These are phyloP conservation scores for Aspergillus aculeatus DNA, from an alignment of 2,329 filamentous ascomycete genomes.

Conservation along the genomic window DNA sequence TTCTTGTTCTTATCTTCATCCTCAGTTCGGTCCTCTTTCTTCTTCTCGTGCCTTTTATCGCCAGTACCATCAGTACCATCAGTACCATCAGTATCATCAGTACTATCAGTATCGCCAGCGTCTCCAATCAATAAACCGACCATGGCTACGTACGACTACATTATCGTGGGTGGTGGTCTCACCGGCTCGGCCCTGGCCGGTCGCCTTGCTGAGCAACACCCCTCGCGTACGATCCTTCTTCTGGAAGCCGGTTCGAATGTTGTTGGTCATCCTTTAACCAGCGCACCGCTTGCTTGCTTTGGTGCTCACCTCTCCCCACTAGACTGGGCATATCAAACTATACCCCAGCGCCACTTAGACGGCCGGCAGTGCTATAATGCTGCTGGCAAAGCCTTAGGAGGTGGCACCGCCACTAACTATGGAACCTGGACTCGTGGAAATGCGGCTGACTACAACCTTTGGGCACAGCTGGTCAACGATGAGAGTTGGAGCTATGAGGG, in stretches of 20 bases:
- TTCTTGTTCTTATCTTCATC: no score
- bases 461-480: conserved; percentile 45
- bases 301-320: conserved; percentile 20
- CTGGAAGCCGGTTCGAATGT: conserved; percentile 25
- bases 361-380: conserved; percentile 25
- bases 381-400: conserved; percentile 43
- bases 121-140: no score
- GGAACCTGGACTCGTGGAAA: conserved; percentile 47
- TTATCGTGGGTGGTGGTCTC: conserved; percentile 33
- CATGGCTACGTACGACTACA: conserved; percentile 9
- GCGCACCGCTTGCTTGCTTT: no score
- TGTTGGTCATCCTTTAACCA: no score
- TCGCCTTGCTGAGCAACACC: conserved; percentile 23
- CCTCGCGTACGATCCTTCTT: conserved; percentile 23
- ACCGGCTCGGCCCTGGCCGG: conserved; percentile 32
- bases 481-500: conserved; percentile 48
- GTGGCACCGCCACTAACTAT: conserved; percentile 44
- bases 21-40: no score
- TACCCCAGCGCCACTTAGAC: conserved; percentile 31
- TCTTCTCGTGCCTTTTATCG: no score
- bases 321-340: conserved; percentile 34
- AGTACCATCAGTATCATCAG: no score
- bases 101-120: no score
- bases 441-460: conserved; percentile 48
- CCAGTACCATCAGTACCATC: no score